Evolutionary conservation across 2,329 filamentous ascomycete species (phyloP).

Genomic region (Ciborinia camelliae): DNA sequence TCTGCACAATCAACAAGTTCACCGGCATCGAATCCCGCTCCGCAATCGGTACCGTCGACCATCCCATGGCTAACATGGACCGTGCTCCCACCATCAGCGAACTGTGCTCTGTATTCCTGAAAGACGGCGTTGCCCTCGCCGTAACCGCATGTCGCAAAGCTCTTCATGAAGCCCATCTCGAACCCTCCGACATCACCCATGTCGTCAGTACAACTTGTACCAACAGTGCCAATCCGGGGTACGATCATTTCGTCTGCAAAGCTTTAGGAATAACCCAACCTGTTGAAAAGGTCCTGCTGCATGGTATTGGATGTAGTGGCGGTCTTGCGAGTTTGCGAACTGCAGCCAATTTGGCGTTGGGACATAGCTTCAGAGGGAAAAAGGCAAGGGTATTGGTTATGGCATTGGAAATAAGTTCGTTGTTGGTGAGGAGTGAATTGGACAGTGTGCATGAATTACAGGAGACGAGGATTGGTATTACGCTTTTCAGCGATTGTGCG

Average conservation of each 20-base stretch:
- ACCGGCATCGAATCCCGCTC: slow-evolving; percentile 63
- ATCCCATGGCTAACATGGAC: slow-evolving; percentile 57
- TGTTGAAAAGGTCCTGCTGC: slow-evolving; percentile 63
- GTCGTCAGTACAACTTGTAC: slow-evolving; percentile 67
- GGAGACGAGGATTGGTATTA: slow-evolving; percentile 61
- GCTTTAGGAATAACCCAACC: slow-evolving; percentile 53
- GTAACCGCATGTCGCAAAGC: slow-evolving; percentile 54
- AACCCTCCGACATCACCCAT: slow-evolving; percentile 57
- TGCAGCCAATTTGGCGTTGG: slow-evolving; percentile 63
- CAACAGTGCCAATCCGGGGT: slow-evolving; percentile 66
- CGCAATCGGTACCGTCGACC: slow-evolving; percentile 58
- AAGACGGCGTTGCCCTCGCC: slow-evolving; percentile 56
- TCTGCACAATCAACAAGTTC: slow-evolving; percentile 60
- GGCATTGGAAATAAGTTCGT: slow-evolving; percentile 60
- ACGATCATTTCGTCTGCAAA: slow-evolving; percentile 62
- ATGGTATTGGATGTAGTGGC: slow-evolving; percentile 64
- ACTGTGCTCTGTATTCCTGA: slow-evolving; percentile 53
- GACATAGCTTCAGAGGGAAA: slow-evolving; percentile 54
- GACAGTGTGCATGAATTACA: slow-evolving; percentile 58
- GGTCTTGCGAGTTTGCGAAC: slow-evolving; percentile 60
- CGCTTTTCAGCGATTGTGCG: slow-evolving; percentile 69
- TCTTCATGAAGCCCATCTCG: slow-evolving; percentile 51
- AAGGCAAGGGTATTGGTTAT: slow-evolving; percentile 63
- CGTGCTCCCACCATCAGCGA: slow-evolving; percentile 53
- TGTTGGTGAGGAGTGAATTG: slow-evolving; percentile 61